Evolutionary conservation across 2,329 filamentous ascomycete species (phyloP), one percentile per base, ranked within the genome.

Genomic region (Penicillium sp.): DNA sequence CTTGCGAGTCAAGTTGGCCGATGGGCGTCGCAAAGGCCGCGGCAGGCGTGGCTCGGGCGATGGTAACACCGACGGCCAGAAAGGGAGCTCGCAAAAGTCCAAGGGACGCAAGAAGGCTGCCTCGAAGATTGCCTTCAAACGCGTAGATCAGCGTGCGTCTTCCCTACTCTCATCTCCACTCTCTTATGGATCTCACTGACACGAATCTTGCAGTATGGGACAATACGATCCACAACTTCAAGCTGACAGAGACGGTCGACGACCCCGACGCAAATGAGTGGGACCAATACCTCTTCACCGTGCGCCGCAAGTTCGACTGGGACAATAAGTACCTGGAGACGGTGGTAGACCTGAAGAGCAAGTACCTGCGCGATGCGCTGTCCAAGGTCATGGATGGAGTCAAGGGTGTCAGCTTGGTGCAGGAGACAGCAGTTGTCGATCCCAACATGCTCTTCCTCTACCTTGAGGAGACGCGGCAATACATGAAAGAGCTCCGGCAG

Each of bases 281-380:
- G 66, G 83, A 90, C 53, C 81, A 86, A 53, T 93, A 84, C 64
- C 77, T 88, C 28, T 95, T 95, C 66, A 87, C 88, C 22, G 85
- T 95, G 15, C 81, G 87, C 15, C 79, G 89, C 48, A 84, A 80
- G 13, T 94, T 95, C 64, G 84, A 90, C 65, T 88, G 81, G 80
- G 86, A 93, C 58, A 87, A 88, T 54, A 88, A 88, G 61, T 90
- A 87, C 60, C 75, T 80, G 65, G 62, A 89, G 43, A 83, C 88
- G 0, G 71, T 83, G 13, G 81, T 95, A 42, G 88, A 95, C 57
- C 86, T 95, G 68, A 93, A 90, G 71, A 93, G 87, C 64, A 88
- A 88, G 58, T 71, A 81, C 15, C 75, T 95, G 3, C 83, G 84
- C 7, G 82, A 88, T 54, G 82, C 81, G 19, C 74, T 91, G 1